These are phyloP conservation scores for Noccaea bulbosa DNA, from an alignment of 345 rosid genomes.

Conservation along the genomic window DNA sequence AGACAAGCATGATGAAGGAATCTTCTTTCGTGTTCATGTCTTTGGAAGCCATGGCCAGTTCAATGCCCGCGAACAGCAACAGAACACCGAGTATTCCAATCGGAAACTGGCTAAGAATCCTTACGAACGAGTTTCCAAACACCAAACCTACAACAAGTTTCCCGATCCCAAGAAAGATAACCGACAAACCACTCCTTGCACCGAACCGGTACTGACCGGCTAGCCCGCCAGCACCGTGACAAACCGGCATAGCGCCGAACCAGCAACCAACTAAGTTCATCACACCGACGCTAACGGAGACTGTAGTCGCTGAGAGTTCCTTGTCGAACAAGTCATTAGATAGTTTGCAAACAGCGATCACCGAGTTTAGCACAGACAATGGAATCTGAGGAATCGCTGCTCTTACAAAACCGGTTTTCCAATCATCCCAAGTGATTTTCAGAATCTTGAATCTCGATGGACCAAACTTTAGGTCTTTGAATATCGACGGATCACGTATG, in stretches of 20 bases:
- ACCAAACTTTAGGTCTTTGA: conserved; percentile 57
- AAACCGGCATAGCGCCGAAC: conserved; percentile 97
- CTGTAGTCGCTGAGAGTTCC: conserved; percentile 70
- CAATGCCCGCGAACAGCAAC: conserved; percentile 82
- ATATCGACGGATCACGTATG: conserved; percentile 11
- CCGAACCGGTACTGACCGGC: conserved; percentile 93
- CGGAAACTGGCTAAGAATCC: conserved; percentile 73
- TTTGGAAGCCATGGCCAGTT: conserved; percentile 80
- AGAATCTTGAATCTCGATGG: conserved; percentile 63
- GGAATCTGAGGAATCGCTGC: conserved; percentile 94
- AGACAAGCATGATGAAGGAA: conserved; percentile 76
- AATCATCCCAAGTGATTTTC: conserved; percentile 76
- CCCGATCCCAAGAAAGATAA: conserved; percentile 69
- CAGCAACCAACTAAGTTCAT: conserved; percentile 89
- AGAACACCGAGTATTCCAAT: conserved; percentile 89
- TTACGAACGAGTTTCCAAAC: conserved; percentile 81
- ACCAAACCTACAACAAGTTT: conserved; percentile 70
- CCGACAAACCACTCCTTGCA: conserved; percentile 73
- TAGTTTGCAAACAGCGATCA: conserved; percentile 80
- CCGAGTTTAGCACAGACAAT: conserved; percentile 72
- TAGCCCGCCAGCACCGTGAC: conserved; percentile 90
- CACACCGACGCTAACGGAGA: conserved; percentile 70
- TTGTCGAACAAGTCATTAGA: conserved; percentile 74
- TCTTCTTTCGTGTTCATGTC: conserved; percentile 82
- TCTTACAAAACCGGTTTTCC: conserved; percentile 81